Base-by-base conservation (phyloP, 345 rosid species). In the Laguncularia racemosa region DNA sequence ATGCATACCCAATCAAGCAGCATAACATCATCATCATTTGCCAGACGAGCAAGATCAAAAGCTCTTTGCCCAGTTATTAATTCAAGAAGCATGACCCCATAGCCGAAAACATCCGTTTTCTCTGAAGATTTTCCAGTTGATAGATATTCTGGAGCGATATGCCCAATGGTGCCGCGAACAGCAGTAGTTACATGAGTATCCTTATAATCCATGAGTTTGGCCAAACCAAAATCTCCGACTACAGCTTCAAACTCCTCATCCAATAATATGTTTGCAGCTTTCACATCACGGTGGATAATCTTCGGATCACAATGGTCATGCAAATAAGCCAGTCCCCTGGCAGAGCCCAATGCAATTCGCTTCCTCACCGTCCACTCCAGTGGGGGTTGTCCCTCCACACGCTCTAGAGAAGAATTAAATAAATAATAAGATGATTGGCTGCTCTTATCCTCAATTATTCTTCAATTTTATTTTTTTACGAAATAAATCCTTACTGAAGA, bases 51-150 rank as follows among this genome's bases (percentile, higher is more conserved):
- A 69, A 92, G 92, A 77, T 92, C 95, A 11, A 86, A 86, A 55
- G 97, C 97, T 70, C 88, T 81, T 65, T 89, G 97, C 62, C 98
- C 98, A 17, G 95, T 89, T 53, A 92, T 84, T 56, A 92, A 89
- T 69, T 92, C 98, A 20, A 92, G 96, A 82, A 92, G 98, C 98
- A 84, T 89, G 58, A 89, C 88, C 2, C 96, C 96, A n/a, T 89
- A 92, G 38, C 95, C 97, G 62, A 92, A 92, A 55, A 92, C 98
- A 73, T 92, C 98, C n/a, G 91, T 92, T 76, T 86, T 92, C 80
- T 92, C 98, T 0, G 91, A 78, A 12, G 98, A 86, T 77, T 83
- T 81, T 56, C 96, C 98, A 6, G 95, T 84, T 12, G 95, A 86
- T 47, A 92, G 89, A 74, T 92, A 92, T 67, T 92, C 98, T 0